A percentile compares a stretch with the other conserved stretches of the same genome.
Conservation (phyloP, 345 rosid genomes). For the Linum usitatissimum region DNA sequence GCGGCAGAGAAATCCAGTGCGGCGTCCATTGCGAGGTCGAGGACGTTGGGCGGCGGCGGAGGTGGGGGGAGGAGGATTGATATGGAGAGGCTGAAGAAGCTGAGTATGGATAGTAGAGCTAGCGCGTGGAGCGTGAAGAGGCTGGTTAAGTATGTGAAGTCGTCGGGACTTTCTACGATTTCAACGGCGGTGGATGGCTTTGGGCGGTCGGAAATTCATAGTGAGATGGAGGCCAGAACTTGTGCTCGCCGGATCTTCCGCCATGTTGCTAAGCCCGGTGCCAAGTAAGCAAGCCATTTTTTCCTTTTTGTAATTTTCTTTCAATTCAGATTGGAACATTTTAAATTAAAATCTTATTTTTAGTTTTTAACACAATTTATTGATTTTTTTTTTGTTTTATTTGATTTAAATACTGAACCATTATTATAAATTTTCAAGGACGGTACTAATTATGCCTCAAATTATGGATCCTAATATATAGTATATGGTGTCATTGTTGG, state of each 20-base stretch:
- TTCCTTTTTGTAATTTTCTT: too few species aligned
- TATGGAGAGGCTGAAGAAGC: constrained; percentile 40
- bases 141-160: constrained; percentile 31
- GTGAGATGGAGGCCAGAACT: constrained; percentile 45
- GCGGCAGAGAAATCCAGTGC: not conserved
- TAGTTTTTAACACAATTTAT: too few species aligned
- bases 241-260: constrained; percentile 40
- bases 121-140: constrained; percentile 44
- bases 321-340: too few species aligned
- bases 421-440: too few species aligned
- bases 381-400: too few species aligned
- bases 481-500: too few species aligned
- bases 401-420: too few species aligned
- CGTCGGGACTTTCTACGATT: constrained; percentile 40
- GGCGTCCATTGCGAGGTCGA: too few species aligned
- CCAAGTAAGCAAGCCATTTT: constrained; percentile 34
- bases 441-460: too few species aligned
- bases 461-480: too few species aligned
- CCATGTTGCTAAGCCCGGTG: constrained; percentile 39
- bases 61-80: constrained; percentile 23
- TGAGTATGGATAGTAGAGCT: constrained; percentile 26
- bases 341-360: too few species aligned
- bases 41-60: not conserved
- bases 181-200: constrained; percentile 38
- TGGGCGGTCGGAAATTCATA: constrained; percentile 32